Conservation (phyloP, 192 early-diverging fungal species). For the Lunasporangiospora selenospora region DNA sequence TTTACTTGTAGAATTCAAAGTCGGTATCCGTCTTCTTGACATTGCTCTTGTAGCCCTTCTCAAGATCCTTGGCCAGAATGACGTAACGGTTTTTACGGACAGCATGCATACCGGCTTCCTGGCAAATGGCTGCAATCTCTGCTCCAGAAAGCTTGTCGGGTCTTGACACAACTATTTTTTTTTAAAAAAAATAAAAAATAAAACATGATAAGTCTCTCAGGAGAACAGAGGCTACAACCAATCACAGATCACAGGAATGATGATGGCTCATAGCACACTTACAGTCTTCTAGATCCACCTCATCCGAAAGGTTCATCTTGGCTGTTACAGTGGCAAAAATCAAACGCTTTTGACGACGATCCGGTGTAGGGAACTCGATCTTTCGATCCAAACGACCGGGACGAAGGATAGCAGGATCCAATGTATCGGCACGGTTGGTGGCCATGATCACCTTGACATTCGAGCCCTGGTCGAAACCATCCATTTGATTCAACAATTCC, state of each 20-base stretch:
- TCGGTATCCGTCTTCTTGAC: conserved; percentile 96
- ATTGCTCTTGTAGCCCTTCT: conserved; percentile 95
- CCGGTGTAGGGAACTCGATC: conserved; percentile 99
- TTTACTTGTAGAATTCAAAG: conserved; percentile 96
- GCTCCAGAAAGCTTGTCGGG: conserved; percentile 97
- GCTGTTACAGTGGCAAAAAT: conserved; percentile 96
- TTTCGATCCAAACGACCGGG: conserved; percentile 98
- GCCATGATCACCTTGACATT: conserved; percentile 99
- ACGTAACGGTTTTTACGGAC: conserved; percentile 98
- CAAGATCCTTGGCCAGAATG: conserved; percentile 92
- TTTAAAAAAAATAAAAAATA: not conserved
- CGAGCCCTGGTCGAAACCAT: conserved; percentile 97
- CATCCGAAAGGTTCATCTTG: conserved; percentile 98
- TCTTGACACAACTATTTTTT: conserved; percentile 82
- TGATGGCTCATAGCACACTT: conserved; percentile 34
- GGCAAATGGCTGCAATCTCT: conserved; percentile 97
- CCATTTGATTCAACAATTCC: conserved; percentile 98
- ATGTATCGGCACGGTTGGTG: conserved; percentile 96
- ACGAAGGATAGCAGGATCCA: conserved; percentile 96
- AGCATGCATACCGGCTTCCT: conserved; percentile 98
- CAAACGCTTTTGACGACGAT: conserved; percentile 95
- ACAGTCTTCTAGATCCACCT: conserved; percentile 98
- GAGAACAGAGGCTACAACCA: not conserved
- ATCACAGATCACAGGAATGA: not conserved
- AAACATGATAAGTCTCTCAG: not conserved